Base-by-base conservation (phyloP, 257 asterid species). In the Solanum gandarillasii region DNA sequence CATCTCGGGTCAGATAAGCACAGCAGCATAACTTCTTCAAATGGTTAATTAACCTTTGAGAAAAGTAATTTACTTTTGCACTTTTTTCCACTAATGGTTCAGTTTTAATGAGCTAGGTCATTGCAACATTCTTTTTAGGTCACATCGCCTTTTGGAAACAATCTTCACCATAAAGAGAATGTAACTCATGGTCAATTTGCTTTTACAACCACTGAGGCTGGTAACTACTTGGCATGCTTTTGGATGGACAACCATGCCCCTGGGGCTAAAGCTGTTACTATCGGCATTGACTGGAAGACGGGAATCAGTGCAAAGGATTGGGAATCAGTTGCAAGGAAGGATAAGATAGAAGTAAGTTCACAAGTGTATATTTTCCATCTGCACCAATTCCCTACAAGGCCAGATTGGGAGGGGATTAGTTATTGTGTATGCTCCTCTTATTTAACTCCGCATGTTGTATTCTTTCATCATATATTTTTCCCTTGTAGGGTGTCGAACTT, bases 321-420 rank as follows among this genome's bases (percentile, higher is more conserved):
- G 98, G 98, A 95, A 9, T 90, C 98, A 3, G 96, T 97, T 88
- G 99, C 99, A 34, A 97, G 85, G 93, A 97, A 97, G 92, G 99
- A 95, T 58, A 94, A 97, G 88, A 94, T 95, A 27, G 96, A 95
- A 92, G 99, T 93, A 91, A 90, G 91, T 88, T 74, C 60, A 62
- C 83, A 55, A 32, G 18, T 18, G 2, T 21, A 1, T 68, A 52
- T 9, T 78, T 73, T 46, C 18, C 38, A 79, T 79, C 38, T 6
- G 12, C 65, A 0, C 85, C 62, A 79, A 78, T 29, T 79, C 38
- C 67, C 85, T 79, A n/a, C 10, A 13, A 41, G 25, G 38, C 62
- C 62, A 25, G 38, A 78, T 3, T 78, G 5, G 67, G 5, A 9
- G 67, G 85, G 27, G 27, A 43, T 31, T 27, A 41, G 39, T n/a